These are phyloP conservation scores for Hippophae tibetana DNA, from an alignment of 306 rosid genomes.

Conservation along the genomic window DNA sequence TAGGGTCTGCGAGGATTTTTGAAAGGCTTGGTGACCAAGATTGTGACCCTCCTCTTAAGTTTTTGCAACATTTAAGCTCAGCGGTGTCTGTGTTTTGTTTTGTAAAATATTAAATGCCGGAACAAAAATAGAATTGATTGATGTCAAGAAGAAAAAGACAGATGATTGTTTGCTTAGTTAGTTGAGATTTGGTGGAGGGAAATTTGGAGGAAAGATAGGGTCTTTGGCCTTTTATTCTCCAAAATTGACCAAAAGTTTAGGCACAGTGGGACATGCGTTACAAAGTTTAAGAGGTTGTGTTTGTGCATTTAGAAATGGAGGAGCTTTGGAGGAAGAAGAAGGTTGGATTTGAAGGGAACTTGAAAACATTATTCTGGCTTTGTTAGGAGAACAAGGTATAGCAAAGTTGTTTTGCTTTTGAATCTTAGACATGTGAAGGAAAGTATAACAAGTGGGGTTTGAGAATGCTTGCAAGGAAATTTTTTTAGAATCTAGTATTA, in stretches of 20 bases:
- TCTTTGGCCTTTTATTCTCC: not conserved
- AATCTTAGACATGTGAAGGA: conserved; percentile 13
- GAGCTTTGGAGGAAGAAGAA: conserved; percentile 1
- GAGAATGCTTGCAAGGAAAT: conserved; percentile 12
- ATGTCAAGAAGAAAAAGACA: conserved; percentile 3
- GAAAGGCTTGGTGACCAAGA: conserved; percentile 22
- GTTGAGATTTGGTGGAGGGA: conserved; percentile 1
- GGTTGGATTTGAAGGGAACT: conserved; percentile 28
- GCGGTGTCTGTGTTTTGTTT: not conserved
- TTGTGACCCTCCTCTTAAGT: conserved; percentile 22
- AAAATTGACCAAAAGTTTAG: not conserved
- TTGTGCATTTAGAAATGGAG: not conserved
- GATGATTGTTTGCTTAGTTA: not conserved
- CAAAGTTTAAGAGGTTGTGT: not conserved
- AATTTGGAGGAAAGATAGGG: conserved; percentile 9
- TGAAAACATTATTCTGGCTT: not conserved
- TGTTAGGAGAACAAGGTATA: conserved; percentile 16
- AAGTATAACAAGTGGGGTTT: conserved; percentile 1
- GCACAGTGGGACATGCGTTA: not conserved
- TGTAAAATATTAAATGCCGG: conserved; percentile 1
- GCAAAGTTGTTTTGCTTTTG: not conserved
- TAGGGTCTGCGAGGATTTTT: conserved; percentile 11
- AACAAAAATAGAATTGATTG: conserved; percentile 2
- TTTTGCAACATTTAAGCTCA: conserved; percentile 32
- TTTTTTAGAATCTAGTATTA: too few species aligned